Base-by-base conservation (phyloP, 179 eudicot genomes). In the Spinacia oleracea region DNA sequence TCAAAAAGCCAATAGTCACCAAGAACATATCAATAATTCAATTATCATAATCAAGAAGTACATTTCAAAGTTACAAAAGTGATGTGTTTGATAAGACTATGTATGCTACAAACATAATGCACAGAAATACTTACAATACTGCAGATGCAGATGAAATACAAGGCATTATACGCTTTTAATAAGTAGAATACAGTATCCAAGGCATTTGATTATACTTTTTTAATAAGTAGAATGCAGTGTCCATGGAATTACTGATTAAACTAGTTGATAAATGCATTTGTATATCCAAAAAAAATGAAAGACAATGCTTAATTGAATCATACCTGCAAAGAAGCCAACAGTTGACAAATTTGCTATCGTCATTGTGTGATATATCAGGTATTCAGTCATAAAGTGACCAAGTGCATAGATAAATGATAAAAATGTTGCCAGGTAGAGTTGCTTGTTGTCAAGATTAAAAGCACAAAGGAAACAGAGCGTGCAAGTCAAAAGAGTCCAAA, bases 401-500 rank as follows among this genome's bases (percentile, higher is more conserved):
- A 93, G 86, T 7, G 98, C 98, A 77, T 93, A 93, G 77, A 96
- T 56, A 81, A 93, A 93, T 11, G 97, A 93, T 59, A 96, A 78
- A 77, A 90, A 89, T 40, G 99, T 96, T 9, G 93, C 96, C 76
- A 86, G 55, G 85, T 96, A 96, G 64, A 96, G 87, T 10, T 97
- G 98, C 92, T 89, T 96, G 85, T 92, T 88, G 48, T 91, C 98
- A 58, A 96, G 99, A 89, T 96, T 96, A 77, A 89, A 89, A 27
- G 99, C 99, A 77, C 99, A 96, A 25, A 96, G 94, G 80, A 89
- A 87, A 85, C 99, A 96, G n/a, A 96, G 94, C 23, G 99, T 96
- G 88, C 99, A 93, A 70, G 99, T 96, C 85, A 95, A 82, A 67
- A 95, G 93, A 73, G 98, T 95, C 98, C 98, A 95, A 4, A 95